Evolutionary conservation across 768 basidiomycete genomes (phyloP).

Genomic region (Boletus fagicola): DNA sequence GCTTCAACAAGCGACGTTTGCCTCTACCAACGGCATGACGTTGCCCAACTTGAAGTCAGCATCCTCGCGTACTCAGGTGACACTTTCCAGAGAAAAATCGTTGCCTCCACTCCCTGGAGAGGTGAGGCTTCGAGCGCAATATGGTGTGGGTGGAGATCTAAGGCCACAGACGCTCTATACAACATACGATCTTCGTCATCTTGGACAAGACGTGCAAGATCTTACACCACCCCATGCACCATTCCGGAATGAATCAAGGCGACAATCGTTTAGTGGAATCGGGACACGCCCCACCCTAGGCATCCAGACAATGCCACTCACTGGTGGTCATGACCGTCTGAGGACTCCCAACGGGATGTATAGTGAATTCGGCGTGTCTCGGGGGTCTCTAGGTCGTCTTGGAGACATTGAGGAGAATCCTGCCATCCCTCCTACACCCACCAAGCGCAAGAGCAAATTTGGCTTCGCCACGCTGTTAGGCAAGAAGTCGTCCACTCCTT

Average conservation of each 20-base stretch:
- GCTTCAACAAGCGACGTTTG: conserved; percentile 36
- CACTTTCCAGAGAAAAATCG: conserved; percentile 62
- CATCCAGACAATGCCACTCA: conserved; percentile 49
- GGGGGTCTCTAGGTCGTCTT: conserved; percentile 49
- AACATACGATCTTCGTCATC: conserved; percentile 54
- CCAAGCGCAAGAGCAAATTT: conserved; percentile 74
- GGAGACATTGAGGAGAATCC: conserved; percentile 32
- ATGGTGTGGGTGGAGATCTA: conserved; percentile 36
- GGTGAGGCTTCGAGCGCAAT: conserved; percentile 42
- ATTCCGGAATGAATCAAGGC: conserved; percentile 59
- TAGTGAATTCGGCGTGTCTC: conserved; percentile 72
- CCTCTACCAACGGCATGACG: conserved; percentile 33
- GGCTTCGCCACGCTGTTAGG: conserved; percentile 67
- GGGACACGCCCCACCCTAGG: conserved; percentile 54
- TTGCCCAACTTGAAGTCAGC: conserved; percentile 28
- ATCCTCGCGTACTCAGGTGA: conserved; percentile 12
- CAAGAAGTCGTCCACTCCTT: conserved; percentile 39
- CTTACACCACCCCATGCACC: conserved; percentile 63
- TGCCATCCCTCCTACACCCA: conserved; percentile 32
- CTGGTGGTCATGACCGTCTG: conserved; percentile 35
- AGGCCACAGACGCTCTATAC: conserved; percentile 68
- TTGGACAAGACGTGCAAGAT: conserved; percentile 42
- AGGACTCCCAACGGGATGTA: conserved; percentile 45
- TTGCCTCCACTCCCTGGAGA: conserved; percentile 73
- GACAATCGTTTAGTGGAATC: conserved; percentile 77